Evolutionary conservation across 2,329 filamentous ascomycete species (phyloP), one percentile per base, ranked within the genome.

Genomic region (Penicillium palitans): DNA sequence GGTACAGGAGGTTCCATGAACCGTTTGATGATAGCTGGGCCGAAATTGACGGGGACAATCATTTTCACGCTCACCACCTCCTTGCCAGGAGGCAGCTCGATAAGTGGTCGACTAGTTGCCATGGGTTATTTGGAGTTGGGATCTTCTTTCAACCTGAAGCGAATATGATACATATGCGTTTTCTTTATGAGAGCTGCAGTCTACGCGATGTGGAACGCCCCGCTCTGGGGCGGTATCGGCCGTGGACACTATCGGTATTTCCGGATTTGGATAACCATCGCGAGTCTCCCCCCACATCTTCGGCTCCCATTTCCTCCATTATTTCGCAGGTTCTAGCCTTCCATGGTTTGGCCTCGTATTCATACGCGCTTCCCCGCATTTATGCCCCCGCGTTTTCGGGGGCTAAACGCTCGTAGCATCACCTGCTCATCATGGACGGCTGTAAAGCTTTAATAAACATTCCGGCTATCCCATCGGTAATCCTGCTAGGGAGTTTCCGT

Each of bases 41-140:
- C 75, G 54, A 78, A 77, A 31, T 76, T 76, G 24, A 75, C 73
- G 0, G 76, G 68, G 46, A 76, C 77, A 29, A 78, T 77, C 40
- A 78, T 62, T 25, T 61, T 63, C 31, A 63, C 61, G 17, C 15
- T 42, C 4, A 51, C 29, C 9, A 50, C 47, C 33, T 44, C 54
- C 54, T 47, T 21, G 12, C 45, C 31, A 19, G 25, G 35, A 51
- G 41, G 48, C n/a, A 41, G 40, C 17, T 41, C 44, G 10, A 52
- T 57, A 33, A 37, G 67, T 82, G 70, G 33, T 13, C 15, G 47
- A 39, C 12, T 31, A 21, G 27, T 37, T 12, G 31, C 15, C 47
- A 49, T 49, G 21, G 21, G 13, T 31, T 31, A 31, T n/a, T 45
- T n/a, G 15, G 7, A 27, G 9, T 45, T 45, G 4, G 15, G 3